Conservation (phyloP, 1,284 basidiomycete genomes). For the Moesziomyces sp. region DNA sequence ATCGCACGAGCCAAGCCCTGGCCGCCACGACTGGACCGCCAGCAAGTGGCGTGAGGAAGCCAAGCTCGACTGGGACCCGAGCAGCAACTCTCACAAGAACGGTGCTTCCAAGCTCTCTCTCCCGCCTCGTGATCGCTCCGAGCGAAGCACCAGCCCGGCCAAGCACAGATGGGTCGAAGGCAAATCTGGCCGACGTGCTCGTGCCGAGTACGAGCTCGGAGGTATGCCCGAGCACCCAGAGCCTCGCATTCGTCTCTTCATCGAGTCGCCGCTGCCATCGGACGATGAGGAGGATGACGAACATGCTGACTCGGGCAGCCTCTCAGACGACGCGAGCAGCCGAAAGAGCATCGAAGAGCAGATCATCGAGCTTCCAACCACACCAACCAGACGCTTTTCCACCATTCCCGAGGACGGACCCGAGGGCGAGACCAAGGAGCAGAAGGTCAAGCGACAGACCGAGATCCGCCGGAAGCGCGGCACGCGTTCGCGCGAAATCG, state of each 20-base stretch:
- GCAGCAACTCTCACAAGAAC: slow-evolving; percentile 9
- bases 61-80: slow-evolving; percentile 44
- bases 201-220: slow-evolving; percentile 69
- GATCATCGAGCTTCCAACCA: slow-evolving; percentile 42
- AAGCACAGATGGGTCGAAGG: slow-evolving; percentile 60
- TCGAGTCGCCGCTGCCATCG: slow-evolving; percentile 60
- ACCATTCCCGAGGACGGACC: slow-evolving; percentile 48
- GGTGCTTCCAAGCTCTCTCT: slow-evolving; percentile 9
- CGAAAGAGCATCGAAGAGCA: slow-evolving; percentile 43
- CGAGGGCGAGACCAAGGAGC: slow-evolving; percentile 42
- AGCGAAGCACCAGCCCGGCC: slow-evolving; percentile 27
- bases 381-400: slow-evolving; percentile 26
- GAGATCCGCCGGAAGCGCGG: slow-evolving; percentile 43
- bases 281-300: slow-evolving; percentile 48
- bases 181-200: slow-evolving; percentile 62
- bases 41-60: slow-evolving; percentile 45
- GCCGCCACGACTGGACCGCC: slow-evolving; percentile 40
- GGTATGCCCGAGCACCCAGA: slow-evolving; percentile 66
- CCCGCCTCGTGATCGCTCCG: slow-evolving; percentile 7
- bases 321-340: slow-evolving; percentile 36
- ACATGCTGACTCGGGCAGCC: slow-evolving; percentile 11
- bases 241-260: slow-evolving; percentile 67
- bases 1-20: slow-evolving; percentile 36
- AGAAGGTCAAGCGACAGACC: slow-evolving; percentile 38
- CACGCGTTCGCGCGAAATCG: slow-evolving; percentile 67